Base-by-base conservation (phyloP, 23 red algal genomes). In the Cyanidioschyzon merolae region DNA sequence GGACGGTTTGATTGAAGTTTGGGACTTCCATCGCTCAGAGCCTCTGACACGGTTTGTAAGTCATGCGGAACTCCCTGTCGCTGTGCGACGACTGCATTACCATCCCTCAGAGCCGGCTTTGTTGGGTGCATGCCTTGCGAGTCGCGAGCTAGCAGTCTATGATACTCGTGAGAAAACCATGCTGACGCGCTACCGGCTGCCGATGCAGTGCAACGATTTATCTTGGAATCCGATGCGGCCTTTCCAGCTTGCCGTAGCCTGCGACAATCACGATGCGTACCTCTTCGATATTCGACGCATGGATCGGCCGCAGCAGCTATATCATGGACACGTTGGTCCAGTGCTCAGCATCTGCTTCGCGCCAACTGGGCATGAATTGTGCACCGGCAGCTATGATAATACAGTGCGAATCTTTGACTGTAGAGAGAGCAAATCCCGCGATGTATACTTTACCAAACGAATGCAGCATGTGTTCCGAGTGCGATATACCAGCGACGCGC, bases 221-320 rank as follows among this genome's bases (percentile, higher is more conserved):
- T 82, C 94, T 32, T 98, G 94, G 94, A 98, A 98, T 67, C 94
- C 94, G 29, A 79, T 98, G 39, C 88, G 91, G 32, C 40, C 94
- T 0, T 86, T 88, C 45, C 86, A 86, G 74, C 88, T 98, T 75
- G 68, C 88, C 1, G 76, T 88, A 15, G 94, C 88, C 1, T 89
- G 84, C 58, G 94, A 98, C 45, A 88, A 98, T 58, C 82, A 85
- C 82, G 89, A 98, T 50, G 83, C 79, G 40, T 98, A 91, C 77
- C 75, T 88, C 0, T 91, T 84, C 68, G 94, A 98, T 58, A 83
- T 98, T 77, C 78, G 94, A 18, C 76, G 59, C 1, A 45, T 98
- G 82, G 77, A 76, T 39, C 68, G 16, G 35, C 37, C 30, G 37
- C 39, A 1, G 26, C 17, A 3, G 25, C 34, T 91, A 1, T 88